Conservation (phyloP, 148 eudicot genomes). For the Rhododendron vialii region DNA sequence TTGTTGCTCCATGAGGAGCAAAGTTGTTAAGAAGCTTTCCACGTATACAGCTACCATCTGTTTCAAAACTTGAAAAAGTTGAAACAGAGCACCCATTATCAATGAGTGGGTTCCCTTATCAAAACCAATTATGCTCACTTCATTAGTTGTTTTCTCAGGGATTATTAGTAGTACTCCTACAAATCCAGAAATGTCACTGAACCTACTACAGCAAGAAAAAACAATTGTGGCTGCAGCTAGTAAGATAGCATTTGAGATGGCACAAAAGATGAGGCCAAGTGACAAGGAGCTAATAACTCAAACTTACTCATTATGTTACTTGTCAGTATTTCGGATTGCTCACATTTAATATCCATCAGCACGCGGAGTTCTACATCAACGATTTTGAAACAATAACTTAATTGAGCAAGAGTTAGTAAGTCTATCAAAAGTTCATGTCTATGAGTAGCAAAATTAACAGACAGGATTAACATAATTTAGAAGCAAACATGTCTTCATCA, state of each 20-base stretch:
- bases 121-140: not conserved
- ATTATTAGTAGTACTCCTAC: not conserved
- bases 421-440: not conserved
- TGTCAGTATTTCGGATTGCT: not conserved
- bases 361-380: not conserved
- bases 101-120: not conserved
- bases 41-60: not conserved
- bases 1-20: not conserved
- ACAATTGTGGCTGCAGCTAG: not conserved
- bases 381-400: not conserved
- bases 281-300: not conserved
- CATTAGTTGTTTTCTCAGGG: not conserved
- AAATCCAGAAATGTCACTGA: not conserved
- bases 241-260: not conserved
- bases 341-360: not conserved
- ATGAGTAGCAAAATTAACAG: not conserved
- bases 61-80: not conserved
- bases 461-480: not conserved
- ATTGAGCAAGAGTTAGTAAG: not conserved
- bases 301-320: not conserved
- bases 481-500: slow-evolving; percentile 17
- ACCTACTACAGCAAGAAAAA: not conserved
- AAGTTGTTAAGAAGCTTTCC: not conserved
- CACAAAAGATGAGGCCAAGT: not conserved
- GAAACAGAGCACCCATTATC: not conserved